phyloP scores from a whole-genome alignment of 148 eudicot species.

The Hydrangea macrophylla region DNA sequence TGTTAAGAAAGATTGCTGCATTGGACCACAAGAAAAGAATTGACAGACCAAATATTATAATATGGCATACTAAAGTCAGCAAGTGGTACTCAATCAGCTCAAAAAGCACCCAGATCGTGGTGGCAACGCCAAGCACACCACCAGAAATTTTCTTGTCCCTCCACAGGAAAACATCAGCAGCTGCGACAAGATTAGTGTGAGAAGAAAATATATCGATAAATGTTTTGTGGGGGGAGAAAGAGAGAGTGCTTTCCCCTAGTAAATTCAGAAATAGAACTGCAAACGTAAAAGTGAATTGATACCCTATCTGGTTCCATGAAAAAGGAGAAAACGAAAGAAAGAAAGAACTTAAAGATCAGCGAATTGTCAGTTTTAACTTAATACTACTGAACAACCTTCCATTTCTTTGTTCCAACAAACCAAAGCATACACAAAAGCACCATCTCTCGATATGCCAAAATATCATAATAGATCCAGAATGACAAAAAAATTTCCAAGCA shows the following conservation, averaged over 20 bases:
- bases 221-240: background rate
- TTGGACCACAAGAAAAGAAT: conserved; percentile 33
- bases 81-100: conserved; percentile 33
- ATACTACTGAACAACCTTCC: background rate
- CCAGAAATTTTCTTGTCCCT: conserved; percentile 35
- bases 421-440: background rate
- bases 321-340: background rate
- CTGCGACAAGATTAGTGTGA: conserved; percentile 9
- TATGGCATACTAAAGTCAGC: conserved; percentile 27
- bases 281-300: background rate
- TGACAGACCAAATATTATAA: conserved; percentile 26
- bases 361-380: too few relatives aligned
- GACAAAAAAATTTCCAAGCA: background rate
- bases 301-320: background rate
- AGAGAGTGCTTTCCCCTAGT: background rate
- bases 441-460: too few relatives aligned
- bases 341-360: too few relatives aligned
- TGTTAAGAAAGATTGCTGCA: conserved; percentile 28
- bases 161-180: conserved; percentile 40
- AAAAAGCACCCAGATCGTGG: conserved; percentile 33
- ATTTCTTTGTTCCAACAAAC: background rate
- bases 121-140: conserved; percentile 26
- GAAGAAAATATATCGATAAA: background rate
- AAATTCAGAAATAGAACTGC: background rate
- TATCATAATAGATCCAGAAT: background rate